These are phyloP conservation scores for Amanita jacksonii DNA, from an alignment of 768 basidiomycete genomes.

Conservation along the genomic window DNA sequence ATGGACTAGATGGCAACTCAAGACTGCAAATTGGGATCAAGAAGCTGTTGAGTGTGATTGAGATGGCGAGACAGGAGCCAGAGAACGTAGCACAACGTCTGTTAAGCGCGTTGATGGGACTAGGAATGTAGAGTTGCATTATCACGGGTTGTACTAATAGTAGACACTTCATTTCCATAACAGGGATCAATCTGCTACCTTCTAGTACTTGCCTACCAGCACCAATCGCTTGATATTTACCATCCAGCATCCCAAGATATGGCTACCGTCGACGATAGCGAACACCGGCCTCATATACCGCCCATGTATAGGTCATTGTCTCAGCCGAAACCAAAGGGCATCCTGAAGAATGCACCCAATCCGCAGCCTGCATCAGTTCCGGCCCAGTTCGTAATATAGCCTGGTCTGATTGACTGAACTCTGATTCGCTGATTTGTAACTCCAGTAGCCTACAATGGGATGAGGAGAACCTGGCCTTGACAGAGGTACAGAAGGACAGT, in stretches of 20 bases:
- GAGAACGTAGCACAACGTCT: conserved; percentile 70
- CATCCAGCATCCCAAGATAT: no score
- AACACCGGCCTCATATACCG: conserved; percentile 35
- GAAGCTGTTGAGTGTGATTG: conserved; percentile 81
- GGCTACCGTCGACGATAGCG: conserved; percentile 22
- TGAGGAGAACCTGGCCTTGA: conserved; percentile 85
- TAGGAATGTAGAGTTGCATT: conserved; percentile 24
- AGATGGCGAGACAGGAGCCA: conserved; percentile 97
- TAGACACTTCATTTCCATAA: no score
- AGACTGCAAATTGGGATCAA: conserved; percentile 84
- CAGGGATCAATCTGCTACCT: no score
- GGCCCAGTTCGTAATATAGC: conserved; percentile 45
- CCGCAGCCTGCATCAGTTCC: conserved; percentile 27
- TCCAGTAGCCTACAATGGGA: conserved; percentile 82
- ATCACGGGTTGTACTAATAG: no score
- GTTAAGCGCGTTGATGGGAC: conserved; percentile 50
- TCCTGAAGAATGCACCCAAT: conserved; percentile 73
- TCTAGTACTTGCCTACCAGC: no score
- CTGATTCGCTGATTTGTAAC: no score
- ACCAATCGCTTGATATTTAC: no score
- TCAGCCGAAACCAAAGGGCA: conserved; percentile 74
- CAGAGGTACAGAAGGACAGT: conserved; percentile 91
- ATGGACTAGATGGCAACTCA: conserved; percentile 26
- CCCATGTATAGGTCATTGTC: conserved; percentile 55
- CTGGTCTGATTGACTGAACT: no score